phyloP scores from a whole-genome alignment of 176 grass and related monocot species.

The Pontederia paniculata region DNA sequence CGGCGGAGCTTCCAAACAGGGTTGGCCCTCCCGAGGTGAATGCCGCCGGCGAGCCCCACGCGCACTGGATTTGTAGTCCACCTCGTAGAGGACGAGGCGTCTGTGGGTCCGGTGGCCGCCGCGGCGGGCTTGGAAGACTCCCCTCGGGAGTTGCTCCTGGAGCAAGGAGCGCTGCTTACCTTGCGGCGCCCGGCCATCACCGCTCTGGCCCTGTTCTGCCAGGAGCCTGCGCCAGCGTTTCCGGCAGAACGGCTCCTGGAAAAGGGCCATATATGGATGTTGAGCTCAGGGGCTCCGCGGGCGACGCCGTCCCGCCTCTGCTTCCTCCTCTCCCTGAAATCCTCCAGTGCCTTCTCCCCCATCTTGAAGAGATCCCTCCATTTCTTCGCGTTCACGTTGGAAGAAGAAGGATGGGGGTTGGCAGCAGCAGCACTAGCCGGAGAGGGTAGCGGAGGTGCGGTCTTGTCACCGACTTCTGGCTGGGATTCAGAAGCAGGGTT shows the following conservation, averaged over 20 bases:
- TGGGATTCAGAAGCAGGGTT: not conserved
- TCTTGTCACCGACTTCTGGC: not conserved
- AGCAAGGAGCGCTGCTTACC: constrained; percentile 80
- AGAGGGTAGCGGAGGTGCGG: constrained; percentile 17
- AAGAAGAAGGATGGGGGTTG: constrained; percentile 11
- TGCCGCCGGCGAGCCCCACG: constrained; percentile 25
- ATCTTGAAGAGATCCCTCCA: constrained; percentile 42
- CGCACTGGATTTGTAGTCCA: constrained; percentile 32
- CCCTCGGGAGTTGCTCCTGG: constrained; percentile 86
- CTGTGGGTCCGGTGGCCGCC: not conserved
- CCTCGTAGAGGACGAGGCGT: constrained; percentile 40
- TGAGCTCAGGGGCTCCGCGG: constrained; percentile 58
- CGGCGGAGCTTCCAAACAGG: constrained; percentile 67
- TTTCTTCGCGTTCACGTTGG: constrained; percentile 37
- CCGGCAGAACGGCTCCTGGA: constrained; percentile 90
- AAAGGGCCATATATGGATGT: constrained; percentile 97
- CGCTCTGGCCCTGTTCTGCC: not conserved
- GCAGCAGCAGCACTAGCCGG: not conserved
- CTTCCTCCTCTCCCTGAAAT: constrained; percentile 2
- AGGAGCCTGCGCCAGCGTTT: constrained; percentile 22
- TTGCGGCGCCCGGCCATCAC: not conserved
- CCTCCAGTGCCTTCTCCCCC: constrained; percentile 26
- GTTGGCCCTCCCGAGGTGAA: constrained; percentile 57
- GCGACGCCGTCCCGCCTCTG: constrained; percentile 7
- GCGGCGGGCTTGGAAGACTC: constrained; percentile 32